These are phyloP conservation scores for Triangularia setosa DNA, from an alignment of 2,329 filamentous ascomycete genomes.

Conservation along the genomic window DNA sequence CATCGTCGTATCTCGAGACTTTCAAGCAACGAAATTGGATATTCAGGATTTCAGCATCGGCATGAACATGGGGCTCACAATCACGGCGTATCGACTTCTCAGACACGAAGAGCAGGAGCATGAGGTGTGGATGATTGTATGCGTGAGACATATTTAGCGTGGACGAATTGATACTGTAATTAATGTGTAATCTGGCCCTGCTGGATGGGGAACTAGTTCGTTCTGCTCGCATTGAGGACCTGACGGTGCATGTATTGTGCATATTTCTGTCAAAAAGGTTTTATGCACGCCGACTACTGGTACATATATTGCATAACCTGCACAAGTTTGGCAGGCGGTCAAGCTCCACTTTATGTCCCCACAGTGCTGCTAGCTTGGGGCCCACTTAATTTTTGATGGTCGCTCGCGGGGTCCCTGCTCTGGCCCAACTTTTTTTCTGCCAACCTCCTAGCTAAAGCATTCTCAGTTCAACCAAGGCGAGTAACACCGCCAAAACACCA, in stretches of 20 bases:
- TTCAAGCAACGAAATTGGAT: conserved; percentile 4
- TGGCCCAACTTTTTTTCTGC: conserved; percentile 15
- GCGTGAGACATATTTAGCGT: not conserved
- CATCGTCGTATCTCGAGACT: conserved; percentile 6
- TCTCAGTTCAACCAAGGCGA: not conserved
- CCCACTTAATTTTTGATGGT: conserved; percentile 4
- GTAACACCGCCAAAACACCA: not conserved
- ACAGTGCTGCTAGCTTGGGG: not conserved
- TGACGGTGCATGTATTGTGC: not conserved
- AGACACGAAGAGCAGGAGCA: too few relatives aligned
- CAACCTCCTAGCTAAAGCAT: not conserved
- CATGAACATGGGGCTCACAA: not conserved
- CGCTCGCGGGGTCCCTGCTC: conserved; percentile 9
- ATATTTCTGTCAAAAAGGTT: not conserved
- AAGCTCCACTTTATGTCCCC: conserved; percentile 1
- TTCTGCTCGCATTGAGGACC: not conserved
- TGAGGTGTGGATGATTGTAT: not conserved
- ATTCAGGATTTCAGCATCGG: not conserved
- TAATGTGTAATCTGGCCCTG: not conserved
- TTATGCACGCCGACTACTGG: not conserved
- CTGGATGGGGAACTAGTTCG: not conserved
- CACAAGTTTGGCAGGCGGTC: conserved; percentile 14
- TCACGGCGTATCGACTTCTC: not conserved
- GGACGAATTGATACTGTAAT: not conserved
- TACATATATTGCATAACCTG: not conserved